phyloP scores from a whole-genome alignment of 805 yeast species.

The Pichia cephalocereana region DNA sequence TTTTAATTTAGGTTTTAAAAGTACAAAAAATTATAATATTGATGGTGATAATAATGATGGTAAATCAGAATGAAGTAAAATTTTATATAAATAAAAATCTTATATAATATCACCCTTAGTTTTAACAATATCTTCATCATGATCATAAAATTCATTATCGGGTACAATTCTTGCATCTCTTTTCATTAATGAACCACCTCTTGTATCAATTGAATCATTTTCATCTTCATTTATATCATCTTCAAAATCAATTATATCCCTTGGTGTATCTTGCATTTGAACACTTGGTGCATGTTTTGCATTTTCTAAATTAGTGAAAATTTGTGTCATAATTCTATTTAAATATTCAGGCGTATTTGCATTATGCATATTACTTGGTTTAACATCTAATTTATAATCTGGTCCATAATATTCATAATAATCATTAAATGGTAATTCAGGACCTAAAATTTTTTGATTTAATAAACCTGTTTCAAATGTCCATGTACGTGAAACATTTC shows the following conservation, averaged over 20 bases:
- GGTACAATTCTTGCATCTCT: slow-evolving; percentile 67
- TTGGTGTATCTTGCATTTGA: slow-evolving; percentile 83
- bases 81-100: too few species aligned
- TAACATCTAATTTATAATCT: slow-evolving; percentile 87
- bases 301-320: slow-evolving; percentile 69
- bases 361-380: slow-evolving; percentile 94
- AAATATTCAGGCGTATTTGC: slow-evolving; percentile 90
- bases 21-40: slow-evolving; percentile 10
- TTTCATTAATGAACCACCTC: slow-evolving; percentile 84
- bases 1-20: slow-evolving; percentile 73
- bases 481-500: slow-evolving; percentile 95
- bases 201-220: slow-evolving; percentile 69
- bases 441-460: slow-evolving; percentile 67
- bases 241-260: slow-evolving; percentile 77
- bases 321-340: slow-evolving; percentile 71
- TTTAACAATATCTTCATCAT: slow-evolving; percentile 38
- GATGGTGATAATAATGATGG: too few species aligned
- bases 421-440: slow-evolving; percentile 84
- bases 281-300: slow-evolving; percentile 98
- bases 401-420: slow-evolving; percentile 97
- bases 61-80: too few species aligned
- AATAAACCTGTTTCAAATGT: slow-evolving; percentile 86
- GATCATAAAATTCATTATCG: slow-evolving; percentile 71
- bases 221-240: slow-evolving; percentile 77
- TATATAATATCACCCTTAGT: slow-evolving; percentile 10